Percentiles rank a stretch among this genome's conserved stretches.
These are phyloP conservation scores for Tetragonia tetragonoides DNA, from an alignment of 148 eudicot species.

Conservation along the genomic window DNA sequence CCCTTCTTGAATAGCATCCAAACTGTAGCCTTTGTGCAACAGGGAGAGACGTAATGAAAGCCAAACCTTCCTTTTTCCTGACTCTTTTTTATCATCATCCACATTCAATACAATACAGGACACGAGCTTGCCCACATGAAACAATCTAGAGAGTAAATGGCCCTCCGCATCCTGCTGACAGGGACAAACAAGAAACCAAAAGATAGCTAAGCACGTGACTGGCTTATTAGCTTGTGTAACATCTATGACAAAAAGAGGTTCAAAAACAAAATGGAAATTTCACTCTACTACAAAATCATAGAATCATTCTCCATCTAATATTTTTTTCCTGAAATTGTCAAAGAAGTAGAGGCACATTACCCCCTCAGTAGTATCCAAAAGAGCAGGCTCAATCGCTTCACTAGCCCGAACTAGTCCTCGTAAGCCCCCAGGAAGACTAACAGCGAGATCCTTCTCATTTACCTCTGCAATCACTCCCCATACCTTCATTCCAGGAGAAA, in stretches of 20 bases:
- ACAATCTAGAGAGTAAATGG: slow-evolving; percentile 58
- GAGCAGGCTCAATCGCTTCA: slow-evolving; percentile 68
- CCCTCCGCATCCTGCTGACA: slow-evolving; percentile 44
- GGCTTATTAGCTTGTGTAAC: neutral
- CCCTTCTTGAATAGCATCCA: slow-evolving; percentile 90
- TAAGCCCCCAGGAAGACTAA: slow-evolving; percentile 92
- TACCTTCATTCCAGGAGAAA: slow-evolving; percentile 88
- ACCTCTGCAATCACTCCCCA: slow-evolving; percentile 93
- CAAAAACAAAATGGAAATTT: neutral
- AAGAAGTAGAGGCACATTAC: slow-evolving; percentile 18
- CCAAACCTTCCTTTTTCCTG: slow-evolving; percentile 78
- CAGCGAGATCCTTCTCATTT: slow-evolving; percentile 82
- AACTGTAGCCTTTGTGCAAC: slow-evolving; percentile 69
- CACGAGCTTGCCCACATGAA: slow-evolving; percentile 78
- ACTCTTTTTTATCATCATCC: slow-evolving; percentile 84
- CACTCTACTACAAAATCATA: neutral
- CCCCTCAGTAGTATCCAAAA: slow-evolving; percentile 40
- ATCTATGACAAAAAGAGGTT: neutral
- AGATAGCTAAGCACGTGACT: neutral
- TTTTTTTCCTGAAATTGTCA: neutral
- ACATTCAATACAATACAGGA: slow-evolving; percentile 74
- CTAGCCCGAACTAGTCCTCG: slow-evolving; percentile 85
- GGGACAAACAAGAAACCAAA: neutral
- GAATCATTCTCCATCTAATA: neutral
- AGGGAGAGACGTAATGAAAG: slow-evolving; percentile 81